phyloP scores from a whole-genome alignment of 345 rosid genomes.

The Salix exigua region DNA sequence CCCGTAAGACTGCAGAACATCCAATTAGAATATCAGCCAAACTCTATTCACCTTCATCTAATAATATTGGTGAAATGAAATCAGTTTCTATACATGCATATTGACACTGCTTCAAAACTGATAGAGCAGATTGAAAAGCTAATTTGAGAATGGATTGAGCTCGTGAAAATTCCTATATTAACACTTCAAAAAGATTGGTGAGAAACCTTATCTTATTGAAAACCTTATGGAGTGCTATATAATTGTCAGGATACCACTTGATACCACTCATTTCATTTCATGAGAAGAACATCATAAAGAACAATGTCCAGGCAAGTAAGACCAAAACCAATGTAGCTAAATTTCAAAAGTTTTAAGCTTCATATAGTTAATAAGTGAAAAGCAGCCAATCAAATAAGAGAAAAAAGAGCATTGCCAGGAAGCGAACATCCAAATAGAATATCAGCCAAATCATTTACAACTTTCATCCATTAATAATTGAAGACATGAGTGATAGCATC shows the following conservation, averaged over 20 bases:
- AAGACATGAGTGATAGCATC: neutral
- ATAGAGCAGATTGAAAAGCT: neutral
- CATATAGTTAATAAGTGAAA: neutral
- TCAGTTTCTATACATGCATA: neutral
- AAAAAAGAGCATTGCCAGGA: neutral
- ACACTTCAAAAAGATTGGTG: neutral
- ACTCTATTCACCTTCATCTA: neutral
- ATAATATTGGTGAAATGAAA: neutral
- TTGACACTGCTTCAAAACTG: neutral
- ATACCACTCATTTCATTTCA: neutral
- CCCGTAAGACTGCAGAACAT: conserved; percentile 67
- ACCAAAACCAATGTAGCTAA: neutral
- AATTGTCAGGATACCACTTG: neutral
- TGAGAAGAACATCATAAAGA: neutral
- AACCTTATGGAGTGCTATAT: neutral
- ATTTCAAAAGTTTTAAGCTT: neutral
- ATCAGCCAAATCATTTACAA: neutral
- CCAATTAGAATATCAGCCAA: conserved; percentile 14
- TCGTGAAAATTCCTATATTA: neutral
- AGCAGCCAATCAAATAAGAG: neutral
- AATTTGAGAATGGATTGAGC: neutral
- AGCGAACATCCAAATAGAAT: neutral
- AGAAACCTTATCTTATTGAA: neutral
- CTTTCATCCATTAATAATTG: neutral
- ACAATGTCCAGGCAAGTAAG: neutral